A percentile compares a stretch with the other conserved stretches of the same genome.
Evolutionary conservation across 148 eudicot genomes (phyloP).

Genomic region (Rhododendron ovatum): DNA sequence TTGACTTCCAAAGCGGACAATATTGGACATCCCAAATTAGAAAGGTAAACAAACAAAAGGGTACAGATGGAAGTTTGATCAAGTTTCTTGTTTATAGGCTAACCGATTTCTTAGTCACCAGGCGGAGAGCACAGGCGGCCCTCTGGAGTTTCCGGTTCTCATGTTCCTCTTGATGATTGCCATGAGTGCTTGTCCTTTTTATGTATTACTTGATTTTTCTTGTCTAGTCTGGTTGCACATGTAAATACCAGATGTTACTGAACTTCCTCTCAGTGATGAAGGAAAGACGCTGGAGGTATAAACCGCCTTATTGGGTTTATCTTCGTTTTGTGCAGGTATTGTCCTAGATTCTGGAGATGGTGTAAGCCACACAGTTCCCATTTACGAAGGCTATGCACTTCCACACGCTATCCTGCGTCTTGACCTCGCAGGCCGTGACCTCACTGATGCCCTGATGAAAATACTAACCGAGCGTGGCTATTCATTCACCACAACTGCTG

Average conservation of each 20-base stretch:
- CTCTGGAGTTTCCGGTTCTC: background rate
- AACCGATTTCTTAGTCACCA: background rate
- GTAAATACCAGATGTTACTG: background rate
- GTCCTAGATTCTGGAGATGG: conserved; percentile 17
- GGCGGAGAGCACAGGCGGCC: background rate
- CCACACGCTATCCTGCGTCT: conserved; percentile 13
- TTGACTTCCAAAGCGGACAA: background rate
- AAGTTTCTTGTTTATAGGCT: background rate
- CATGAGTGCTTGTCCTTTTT: background rate
- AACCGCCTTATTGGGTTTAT: background rate
- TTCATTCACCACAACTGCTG: conserved; percentile 15
- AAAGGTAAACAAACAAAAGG: background rate
- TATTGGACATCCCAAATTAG: background rate
- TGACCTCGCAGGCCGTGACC: conserved; percentile 16
- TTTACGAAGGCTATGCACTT: conserved; percentile 14
- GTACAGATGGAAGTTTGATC: background rate
- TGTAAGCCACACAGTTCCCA: conserved; percentile 12
- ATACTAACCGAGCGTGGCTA: conserved; percentile 15
- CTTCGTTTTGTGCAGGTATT: conserved; percentile 3
- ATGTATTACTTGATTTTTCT: background rate
- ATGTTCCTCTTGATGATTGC: background rate
- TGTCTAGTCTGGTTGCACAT: background rate
- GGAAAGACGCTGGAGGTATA: background rate
- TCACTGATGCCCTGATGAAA: conserved; percentile 16
- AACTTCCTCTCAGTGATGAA: background rate